Evolutionary conservation across 148 eudicot genomes (phyloP).

Genomic region (Nyssa sinensis): DNA sequence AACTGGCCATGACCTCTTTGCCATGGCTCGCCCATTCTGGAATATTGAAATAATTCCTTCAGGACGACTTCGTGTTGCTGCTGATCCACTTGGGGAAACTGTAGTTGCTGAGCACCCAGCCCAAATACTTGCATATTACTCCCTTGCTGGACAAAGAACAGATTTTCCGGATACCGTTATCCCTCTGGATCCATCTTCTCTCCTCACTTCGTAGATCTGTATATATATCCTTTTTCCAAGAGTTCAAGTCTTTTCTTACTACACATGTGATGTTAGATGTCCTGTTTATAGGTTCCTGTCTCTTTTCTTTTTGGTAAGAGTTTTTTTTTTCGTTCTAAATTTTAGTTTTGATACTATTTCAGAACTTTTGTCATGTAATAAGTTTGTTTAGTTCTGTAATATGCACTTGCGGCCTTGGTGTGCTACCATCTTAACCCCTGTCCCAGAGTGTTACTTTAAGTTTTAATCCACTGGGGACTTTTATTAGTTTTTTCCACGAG

Average conservation of each 20-base stretch:
- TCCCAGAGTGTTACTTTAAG: neutral
- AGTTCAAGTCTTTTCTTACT: neutral
- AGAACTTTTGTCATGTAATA: conserved; percentile 17
- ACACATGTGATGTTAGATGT: neutral
- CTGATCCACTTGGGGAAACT: conserved; percentile 40
- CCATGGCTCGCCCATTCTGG: conserved; percentile 72
- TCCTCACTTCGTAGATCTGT: conserved; percentile 21
- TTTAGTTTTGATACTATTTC: conserved; percentile 3
- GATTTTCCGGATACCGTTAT: conserved; percentile 66
- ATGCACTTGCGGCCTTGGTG: conserved; percentile 2
- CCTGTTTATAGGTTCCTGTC: conserved; percentile 8
- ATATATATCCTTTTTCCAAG: conserved; percentile 7
- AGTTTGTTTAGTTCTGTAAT: conserved; percentile 11
- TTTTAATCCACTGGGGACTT: neutral
- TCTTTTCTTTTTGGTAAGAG: conserved; percentile 2
- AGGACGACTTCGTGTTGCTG: conserved; percentile 31
- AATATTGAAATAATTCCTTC: conserved; percentile 86
- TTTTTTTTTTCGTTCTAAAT: neutral
- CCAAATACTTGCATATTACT: conserved; percentile 82
- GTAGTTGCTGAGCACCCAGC: conserved; percentile 58
- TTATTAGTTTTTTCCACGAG: neutral
- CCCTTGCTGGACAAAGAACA: conserved; percentile 78
- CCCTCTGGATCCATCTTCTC: conserved; percentile 32
- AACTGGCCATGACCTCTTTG: conserved; percentile 44
- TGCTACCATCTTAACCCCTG: neutral